These are phyloP conservation scores for Lipomyces mesembrius DNA, from an alignment of 805 yeast genomes.

Conservation along the genomic window DNA sequence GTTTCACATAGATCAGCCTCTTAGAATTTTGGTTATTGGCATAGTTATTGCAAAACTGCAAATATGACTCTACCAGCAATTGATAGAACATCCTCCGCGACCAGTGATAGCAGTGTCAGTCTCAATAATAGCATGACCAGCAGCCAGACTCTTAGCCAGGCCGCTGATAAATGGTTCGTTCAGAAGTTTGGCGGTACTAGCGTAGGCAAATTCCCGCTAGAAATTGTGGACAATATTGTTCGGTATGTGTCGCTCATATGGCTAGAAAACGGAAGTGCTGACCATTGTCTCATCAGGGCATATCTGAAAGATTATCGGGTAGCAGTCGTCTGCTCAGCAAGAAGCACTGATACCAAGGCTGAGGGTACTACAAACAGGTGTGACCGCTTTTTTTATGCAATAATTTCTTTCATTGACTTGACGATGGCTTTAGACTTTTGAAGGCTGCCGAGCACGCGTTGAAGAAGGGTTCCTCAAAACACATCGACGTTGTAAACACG, in stretches of 20 bases:
- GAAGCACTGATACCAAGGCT: slow-evolving; percentile 86
- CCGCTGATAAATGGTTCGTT: slow-evolving; percentile 60
- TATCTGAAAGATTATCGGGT: slow-evolving; percentile 64
- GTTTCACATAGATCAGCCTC: background rate
- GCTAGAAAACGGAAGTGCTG: background rate
- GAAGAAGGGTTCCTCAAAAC: slow-evolving; percentile 56
- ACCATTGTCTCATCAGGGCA: slow-evolving; percentile 47
- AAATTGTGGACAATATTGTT: slow-evolving; percentile 84
- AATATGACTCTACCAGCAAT: slow-evolving; percentile 10
- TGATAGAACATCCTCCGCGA: slow-evolving; percentile 12
- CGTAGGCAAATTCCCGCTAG: slow-evolving; percentile 89
- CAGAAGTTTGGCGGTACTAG: slow-evolving; percentile 98
- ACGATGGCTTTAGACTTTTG: slow-evolving; percentile 54
- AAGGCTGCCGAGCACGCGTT: slow-evolving; percentile 72
- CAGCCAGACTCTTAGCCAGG: slow-evolving; percentile 19
- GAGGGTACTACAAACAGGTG: slow-evolving; percentile 87
- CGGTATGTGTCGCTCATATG: slow-evolving; percentile 23
- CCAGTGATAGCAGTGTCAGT: slow-evolving; percentile 18
- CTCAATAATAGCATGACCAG: slow-evolving; percentile 20
- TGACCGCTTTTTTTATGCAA: background rate
- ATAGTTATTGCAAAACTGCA: background rate
- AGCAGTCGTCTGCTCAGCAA: slow-evolving; percentile 95
- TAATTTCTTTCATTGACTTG: background rate
- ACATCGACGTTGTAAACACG: slow-evolving; percentile 60
- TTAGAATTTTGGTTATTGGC: background rate